A percentile compares a stretch with the other conserved stretches of the same genome.
Evolutionary conservation across 768 basidiomycete genomes (phyloP).

Genomic region (Phlegmacium glaucopus): DNA sequence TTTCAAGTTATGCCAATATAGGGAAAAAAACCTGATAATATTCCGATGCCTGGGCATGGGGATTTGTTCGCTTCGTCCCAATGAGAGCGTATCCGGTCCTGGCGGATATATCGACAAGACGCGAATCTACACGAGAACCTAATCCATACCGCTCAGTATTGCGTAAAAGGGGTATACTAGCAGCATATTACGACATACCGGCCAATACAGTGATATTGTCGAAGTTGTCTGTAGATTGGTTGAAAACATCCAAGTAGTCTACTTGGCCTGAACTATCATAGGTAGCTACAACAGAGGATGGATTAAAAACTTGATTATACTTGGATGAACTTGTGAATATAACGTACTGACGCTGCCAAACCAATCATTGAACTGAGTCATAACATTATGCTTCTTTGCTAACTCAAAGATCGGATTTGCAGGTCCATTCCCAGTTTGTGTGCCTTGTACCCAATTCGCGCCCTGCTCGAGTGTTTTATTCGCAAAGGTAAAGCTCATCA

Average conservation of each 20-base stretch:
- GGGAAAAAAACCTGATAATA: constrained; percentile 48
- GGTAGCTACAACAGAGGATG: constrained; percentile 35
- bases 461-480: constrained; percentile 51
- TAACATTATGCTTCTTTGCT: constrained; percentile 51
- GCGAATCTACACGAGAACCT: constrained; percentile 43
- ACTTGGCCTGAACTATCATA: constrained; percentile 49
- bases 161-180: neutral
- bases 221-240: constrained; percentile 38
- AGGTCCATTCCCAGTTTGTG: constrained; percentile 42
- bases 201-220: constrained; percentile 38
- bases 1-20: neutral
- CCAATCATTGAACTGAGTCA: constrained; percentile 41
- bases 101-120: constrained; percentile 52
- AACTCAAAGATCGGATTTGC: constrained; percentile 60
- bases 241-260: constrained; percentile 45
- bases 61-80: constrained; percentile 40
- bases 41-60: constrained; percentile 50
- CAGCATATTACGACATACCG: constrained; percentile 28
- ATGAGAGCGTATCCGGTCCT: constrained; percentile 51
- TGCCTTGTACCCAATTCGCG: constrained; percentile 60
- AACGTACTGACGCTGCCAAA: constrained; percentile 42
- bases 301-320: neutral
- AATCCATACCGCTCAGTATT: neutral
- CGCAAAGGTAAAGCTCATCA: constrained; percentile 47
- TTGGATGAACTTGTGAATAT: neutral